Base-by-base conservation (phyloP, 2,329 filamentous ascomycete genomes). In the Phialemonium atrogriseum region DNA sequence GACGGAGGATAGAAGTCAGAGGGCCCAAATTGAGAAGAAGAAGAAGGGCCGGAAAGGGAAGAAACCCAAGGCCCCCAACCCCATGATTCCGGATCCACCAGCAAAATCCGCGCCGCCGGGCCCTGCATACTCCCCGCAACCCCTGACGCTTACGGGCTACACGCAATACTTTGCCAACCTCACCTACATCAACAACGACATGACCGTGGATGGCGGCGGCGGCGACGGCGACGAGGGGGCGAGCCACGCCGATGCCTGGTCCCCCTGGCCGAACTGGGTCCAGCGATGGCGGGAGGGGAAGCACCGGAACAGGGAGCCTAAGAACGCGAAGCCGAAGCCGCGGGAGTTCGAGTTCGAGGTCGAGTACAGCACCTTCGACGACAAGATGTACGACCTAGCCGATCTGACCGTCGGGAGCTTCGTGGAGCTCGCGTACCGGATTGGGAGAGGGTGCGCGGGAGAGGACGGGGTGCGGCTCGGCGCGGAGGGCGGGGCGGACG, bases 121-220 rank as follows among this genome's bases (percentile, higher is more conserved):
- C 1, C 91, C 91, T 1, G 91, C 85, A 7, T 96, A 98, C 57
- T 86, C 80, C 13, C 77, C 82, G 7, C 91, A 98, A 52, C 66
- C 84, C 0, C 65, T 96, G 22, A 84, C 85, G 0, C 66, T 88
- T 39, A 68, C 81, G 4, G 77, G 84, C 5, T 95, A 86, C 55
- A 86, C 77, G 4, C 91, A 98, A 49, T 95, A 93, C 56, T 95
- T 77, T 55, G 87, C 89, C 38, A 98, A 98, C 54, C 62, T 98
- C n/a, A 96, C 89, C 0, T 62, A 75, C 36, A 80, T 94, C 58
- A 93, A 96, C 59, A 84, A 87, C 45, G 74, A 83, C 37, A 68
- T 77, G 28, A 49, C 56, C 2, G 45, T 43, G 12, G 48, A 54
- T 8, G 55, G 53, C 6, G 35, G 45, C 10, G 29, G 35, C 7